Evolutionary conservation across 148 eudicot species (phyloP).

Genomic region (Spergularia bocconei): DNA sequence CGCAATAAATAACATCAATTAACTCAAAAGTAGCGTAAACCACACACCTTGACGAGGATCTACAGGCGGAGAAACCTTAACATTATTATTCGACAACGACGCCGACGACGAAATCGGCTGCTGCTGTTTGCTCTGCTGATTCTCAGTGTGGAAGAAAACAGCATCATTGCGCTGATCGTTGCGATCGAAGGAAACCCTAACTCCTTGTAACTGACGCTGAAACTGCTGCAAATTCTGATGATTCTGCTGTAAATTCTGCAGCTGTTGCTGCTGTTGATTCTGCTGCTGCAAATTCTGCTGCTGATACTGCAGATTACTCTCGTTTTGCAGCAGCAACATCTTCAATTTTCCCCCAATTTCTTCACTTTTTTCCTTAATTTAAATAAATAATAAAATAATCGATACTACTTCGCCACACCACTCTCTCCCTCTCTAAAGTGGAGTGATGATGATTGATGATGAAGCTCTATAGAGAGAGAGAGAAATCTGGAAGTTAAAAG

Average conservation of each 20-base stretch:
- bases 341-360: background rate
- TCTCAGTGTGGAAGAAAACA: conserved; percentile 30
- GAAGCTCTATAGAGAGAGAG: background rate
- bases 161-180: conserved; percentile 19
- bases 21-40: background rate
- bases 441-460: background rate
- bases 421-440: background rate
- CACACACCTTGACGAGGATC: conserved; percentile 43
- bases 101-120: conserved; percentile 10
- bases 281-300: conserved; percentile 21
- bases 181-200: conserved; percentile 56
- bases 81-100: conserved; percentile 26
- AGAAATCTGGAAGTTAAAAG: background rate
- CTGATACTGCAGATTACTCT: conserved; percentile 32
- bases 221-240: conserved; percentile 27
- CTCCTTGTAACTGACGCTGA: conserved; percentile 37
- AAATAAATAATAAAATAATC: background rate
- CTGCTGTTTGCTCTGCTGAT: conserved; percentile 15
- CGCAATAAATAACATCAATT: background rate
- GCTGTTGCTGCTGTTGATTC: conserved; percentile 13
- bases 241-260: conserved; percentile 17
- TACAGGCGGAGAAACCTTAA: conserved; percentile 32
- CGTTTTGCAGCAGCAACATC: conserved; percentile 60
- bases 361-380: background rate
- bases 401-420: background rate